These are phyloP conservation scores for Citrus reticulata DNA, from an alignment of 345 rosid species.

Conservation along the genomic window DNA sequence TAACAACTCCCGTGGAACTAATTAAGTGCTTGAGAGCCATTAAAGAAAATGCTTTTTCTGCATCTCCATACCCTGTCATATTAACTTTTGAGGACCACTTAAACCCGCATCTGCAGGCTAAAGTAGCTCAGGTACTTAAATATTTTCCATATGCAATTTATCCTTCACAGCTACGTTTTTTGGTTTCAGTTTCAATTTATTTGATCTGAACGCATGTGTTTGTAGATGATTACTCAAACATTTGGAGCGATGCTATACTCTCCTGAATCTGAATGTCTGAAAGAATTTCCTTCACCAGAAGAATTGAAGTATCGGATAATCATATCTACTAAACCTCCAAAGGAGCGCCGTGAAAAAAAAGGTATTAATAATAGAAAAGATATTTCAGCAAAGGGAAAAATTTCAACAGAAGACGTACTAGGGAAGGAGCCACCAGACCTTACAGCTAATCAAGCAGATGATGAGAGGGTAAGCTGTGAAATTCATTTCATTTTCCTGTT, in stretches of 20 bases:
- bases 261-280: conserved; percentile 41
- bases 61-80: conserved; percentile 68
- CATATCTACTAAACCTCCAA: conserved; percentile 69
- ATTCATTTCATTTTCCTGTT: not conserved
- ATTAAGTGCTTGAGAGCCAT: conserved; percentile 65
- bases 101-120: conserved; percentile 58
- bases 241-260: conserved; percentile 50
- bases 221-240: conserved; percentile 53
- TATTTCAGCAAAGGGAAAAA: conserved; percentile 28
- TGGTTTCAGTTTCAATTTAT: not conserved
- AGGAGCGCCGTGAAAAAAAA: conserved; percentile 32
- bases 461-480: conserved; percentile 28
- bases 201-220: not conserved
- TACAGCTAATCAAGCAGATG: conserved; percentile 34
- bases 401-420: conserved; percentile 42
- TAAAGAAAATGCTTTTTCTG: conserved; percentile 56
- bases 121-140: conserved; percentile 68
- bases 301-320: conserved; percentile 50
- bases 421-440: conserved; percentile 46
- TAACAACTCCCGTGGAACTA: conserved; percentile 69
- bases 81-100: conserved; percentile 81
- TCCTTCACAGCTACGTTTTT: not conserved
- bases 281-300: conserved; percentile 75
- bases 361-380: conserved; percentile 25
- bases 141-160: not conserved